These are phyloP conservation scores for Oligophagozyma castellii DNA, from an alignment of 1,139 yeast species.

Conservation along the genomic window DNA sequence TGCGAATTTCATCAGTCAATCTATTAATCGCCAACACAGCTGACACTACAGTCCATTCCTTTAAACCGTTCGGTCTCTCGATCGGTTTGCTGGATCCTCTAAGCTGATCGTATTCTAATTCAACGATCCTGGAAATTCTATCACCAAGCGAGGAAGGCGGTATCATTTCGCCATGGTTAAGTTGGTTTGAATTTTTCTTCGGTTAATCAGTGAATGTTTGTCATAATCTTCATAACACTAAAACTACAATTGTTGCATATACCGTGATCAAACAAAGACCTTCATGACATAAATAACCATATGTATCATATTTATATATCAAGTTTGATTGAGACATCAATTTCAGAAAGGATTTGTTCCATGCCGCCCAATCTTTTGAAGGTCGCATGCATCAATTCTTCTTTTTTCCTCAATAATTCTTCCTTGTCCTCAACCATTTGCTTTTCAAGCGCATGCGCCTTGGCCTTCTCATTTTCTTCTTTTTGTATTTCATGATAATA, in stretches of 20 bases:
- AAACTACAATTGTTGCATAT: conserved; percentile 1
- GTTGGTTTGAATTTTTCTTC: no score
- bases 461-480: conserved; percentile 34
- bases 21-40: conserved; percentile 43
- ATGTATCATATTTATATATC: no score
- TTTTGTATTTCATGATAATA: conserved; percentile 46
- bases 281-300: no score
- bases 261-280: neutral
- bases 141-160: no score
- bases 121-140: conserved; percentile 24
- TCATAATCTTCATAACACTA: neutral
- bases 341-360: conserved; percentile 33
- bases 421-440: conserved; percentile 25
- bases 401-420: conserved; percentile 26
- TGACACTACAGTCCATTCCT: conserved; percentile 80
- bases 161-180: no score
- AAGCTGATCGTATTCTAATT: conserved; percentile 23
- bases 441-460: conserved; percentile 28
- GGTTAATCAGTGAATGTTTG: no score
- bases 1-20: conserved; percentile 12
- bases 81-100: conserved; percentile 43
- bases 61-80: conserved; percentile 42
- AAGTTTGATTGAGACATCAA: conserved; percentile 33
- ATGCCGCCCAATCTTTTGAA: conserved; percentile 30
- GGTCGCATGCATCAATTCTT: conserved; percentile 24